Evolutionary conservation across 441 rosid species (phyloP), one percentile per base, ranked within the genome.

Genomic region (Isatis lusitanica): DNA sequence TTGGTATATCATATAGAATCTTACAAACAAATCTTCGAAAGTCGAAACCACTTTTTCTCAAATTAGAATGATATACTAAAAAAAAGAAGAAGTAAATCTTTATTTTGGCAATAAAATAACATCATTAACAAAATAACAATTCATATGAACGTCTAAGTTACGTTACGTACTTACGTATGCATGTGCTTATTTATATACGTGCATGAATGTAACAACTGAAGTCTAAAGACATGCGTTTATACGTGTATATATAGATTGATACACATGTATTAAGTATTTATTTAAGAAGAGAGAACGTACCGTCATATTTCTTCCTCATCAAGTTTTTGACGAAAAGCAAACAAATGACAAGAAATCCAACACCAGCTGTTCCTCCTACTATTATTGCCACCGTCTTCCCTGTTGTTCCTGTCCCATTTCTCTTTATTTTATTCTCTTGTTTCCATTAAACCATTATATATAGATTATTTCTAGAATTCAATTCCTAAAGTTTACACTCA

Each of bases 371-470:
- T 63, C 96, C 97, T 81, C 98, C 98, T 53, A 93, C 58, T 79
- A 93, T 88, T 63, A 93, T 90, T 77, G 98, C 98, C 83, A 91
- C 97, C 5, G 96, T 89, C 83, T 88, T 93, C 21, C 93, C 93
- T 51, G 96, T 88, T 70, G 76, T 78, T 61, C 86, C 96, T 74
- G 90, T 70, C 68, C 73, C 61, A 6, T 35, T 60, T 58, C 17
- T 53, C 17, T 58, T 15, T 36, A 4, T 36, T 17, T 35, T 52
- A 26, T 48, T 1, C 6, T 55, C 17, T 69, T 4, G 2, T 12
- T 33, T 47, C n/a, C 38, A 28, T 44, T 2, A 28, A 63, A 24
- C 9, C 35, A 55, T 42, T 55, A 40, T 11, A 12, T 40, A 40
- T 12, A 39, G 10, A 10, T 10, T 1, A 4, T 43, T 43, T 4